Percentiles rank a stretch among this genome's conserved stretches.
Evolutionary conservation across 2,329 filamentous ascomycete species (phyloP).

Genomic region (Colletotrichum lentis): DNA sequence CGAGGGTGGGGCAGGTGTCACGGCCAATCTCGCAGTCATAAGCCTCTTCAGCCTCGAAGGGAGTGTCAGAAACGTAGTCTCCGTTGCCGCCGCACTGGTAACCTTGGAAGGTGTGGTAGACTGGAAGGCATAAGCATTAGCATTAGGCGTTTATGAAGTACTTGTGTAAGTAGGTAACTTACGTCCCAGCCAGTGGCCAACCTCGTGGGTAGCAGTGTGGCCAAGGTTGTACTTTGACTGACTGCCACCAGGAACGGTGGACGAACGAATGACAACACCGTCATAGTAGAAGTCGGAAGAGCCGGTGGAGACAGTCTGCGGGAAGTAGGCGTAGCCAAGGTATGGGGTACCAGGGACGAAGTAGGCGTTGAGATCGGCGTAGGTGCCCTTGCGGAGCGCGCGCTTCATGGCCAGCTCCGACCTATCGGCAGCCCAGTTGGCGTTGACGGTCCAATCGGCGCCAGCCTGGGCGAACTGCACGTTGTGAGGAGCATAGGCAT

Average conservation of each 20-base stretch:
- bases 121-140: background rate
- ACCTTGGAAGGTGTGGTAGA: slow-evolving; percentile 59
- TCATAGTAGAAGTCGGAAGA: slow-evolving; percentile 50
- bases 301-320: slow-evolving; percentile 40
- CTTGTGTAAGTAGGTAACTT: background rate
- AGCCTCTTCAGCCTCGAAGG: slow-evolving; percentile 47
- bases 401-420: slow-evolving; percentile 55
- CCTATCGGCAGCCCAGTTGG: slow-evolving; percentile 54
- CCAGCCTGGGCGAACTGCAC: slow-evolving; percentile 56
- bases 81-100: slow-evolving; percentile 48
- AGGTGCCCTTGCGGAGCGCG: slow-evolving; percentile 53
- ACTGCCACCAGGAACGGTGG: slow-evolving; percentile 50
- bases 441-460: slow-evolving; percentile 57
- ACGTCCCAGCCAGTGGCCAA: slow-evolving; percentile 58
- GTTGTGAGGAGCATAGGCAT: slow-evolving; percentile 53
- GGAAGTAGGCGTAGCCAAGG: slow-evolving; percentile 60
- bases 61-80: slow-evolving; percentile 54
- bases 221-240: slow-evolving; percentile 48
- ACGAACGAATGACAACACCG: slow-evolving; percentile 51
- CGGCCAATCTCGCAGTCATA: slow-evolving; percentile 49
- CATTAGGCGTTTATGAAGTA: background rate
- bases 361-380: slow-evolving; percentile 57
- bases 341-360: slow-evolving; percentile 51
- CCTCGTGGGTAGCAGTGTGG: slow-evolving; percentile 52
- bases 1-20: slow-evolving; percentile 47